Evolutionary conservation across 306 rosid genomes (phyloP), one percentile per base, ranked within the genome.

Genomic region (Pterocarpus santalinus): DNA sequence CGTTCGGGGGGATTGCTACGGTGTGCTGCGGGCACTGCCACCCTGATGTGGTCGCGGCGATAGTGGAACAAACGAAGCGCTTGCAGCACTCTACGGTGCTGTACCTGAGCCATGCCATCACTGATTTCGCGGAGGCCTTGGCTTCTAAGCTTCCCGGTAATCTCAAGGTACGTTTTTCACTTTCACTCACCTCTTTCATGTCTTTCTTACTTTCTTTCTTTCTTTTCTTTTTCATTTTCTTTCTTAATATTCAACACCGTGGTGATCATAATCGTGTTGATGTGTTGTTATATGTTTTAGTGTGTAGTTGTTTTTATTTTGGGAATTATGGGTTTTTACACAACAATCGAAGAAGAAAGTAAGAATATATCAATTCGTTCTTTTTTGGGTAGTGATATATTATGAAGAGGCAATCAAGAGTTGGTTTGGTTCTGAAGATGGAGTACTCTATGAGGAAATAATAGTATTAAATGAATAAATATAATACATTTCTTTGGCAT

Each of bases 11-110:
- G 67, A 95, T 93, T 67, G 99, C 99, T 12, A 93, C 98, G 63
- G 98, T 95, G 91, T 33, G 91, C 5, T 95, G 99, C 83, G 99
- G 99, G 11, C 99, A 95, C 89, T 90, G 98, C 69, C 99, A 95
- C 74, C 98, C 98, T 41, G 98, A 95, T 65, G 98, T 95, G 75
- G 92, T 95, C 5, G 89, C 84, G 9, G 98, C 99, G 2, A 88
- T 95, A 16, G 85, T 93, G 22, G 84, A 84, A 70, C 99, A 95
- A 65, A 87, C 91, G 6, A 89, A 87, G 4, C 87, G 88, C 39
- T 64, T 95, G 34, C 99, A 95, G 49, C 99, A 95, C 87, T 90
- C 99, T 3, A 93, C 99, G 33, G 85, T 92, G 38, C 91, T 95
- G 3, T 95, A 95, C 69, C 94, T 95, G 63, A 95, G 93, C 74